These are phyloP conservation scores for Tylopilus rubrobrunneus DNA, from an alignment of 768 basidiomycete genomes.

Conservation along the genomic window DNA sequence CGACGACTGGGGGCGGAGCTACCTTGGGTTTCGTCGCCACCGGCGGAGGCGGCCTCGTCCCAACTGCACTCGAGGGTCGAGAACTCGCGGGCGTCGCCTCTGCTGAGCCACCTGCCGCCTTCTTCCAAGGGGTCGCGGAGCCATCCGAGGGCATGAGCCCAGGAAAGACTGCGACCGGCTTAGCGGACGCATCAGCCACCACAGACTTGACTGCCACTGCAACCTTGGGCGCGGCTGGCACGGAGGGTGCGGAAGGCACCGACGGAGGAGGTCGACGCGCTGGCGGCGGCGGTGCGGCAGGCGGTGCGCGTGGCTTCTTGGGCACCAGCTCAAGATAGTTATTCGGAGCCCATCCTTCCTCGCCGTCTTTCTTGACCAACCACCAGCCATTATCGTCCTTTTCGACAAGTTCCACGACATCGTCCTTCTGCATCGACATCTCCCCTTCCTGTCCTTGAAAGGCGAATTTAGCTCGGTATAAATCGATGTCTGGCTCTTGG, in stretches of 20 bases:
- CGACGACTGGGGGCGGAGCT: slow-evolving; percentile 50
- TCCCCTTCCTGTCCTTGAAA: slow-evolving; percentile 94
- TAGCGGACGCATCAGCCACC: slow-evolving; percentile 59
- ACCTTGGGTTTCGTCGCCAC: slow-evolving; percentile 64
- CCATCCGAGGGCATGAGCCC: slow-evolving; percentile 70
- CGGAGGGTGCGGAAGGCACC: slow-evolving; percentile 34
- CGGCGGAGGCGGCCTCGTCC: slow-evolving; percentile 53
- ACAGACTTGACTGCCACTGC: slow-evolving; percentile 40
- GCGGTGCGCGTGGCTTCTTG: slow-evolving; percentile 57
- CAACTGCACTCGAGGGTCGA: slow-evolving; percentile 48
- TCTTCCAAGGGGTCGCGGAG: slow-evolving; percentile 73
- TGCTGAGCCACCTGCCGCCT: slow-evolving; percentile 35
- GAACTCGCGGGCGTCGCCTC: slow-evolving; percentile 44
- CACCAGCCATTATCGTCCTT: slow-evolving; percentile 98
- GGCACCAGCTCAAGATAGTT: slow-evolving; percentile 86
- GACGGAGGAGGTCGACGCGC: slow-evolving; percentile 42
- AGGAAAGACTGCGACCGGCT: slow-evolving; percentile 79
- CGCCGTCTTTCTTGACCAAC: slow-evolving; percentile 79
- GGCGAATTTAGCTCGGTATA: slow-evolving; percentile 87
- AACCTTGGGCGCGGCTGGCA: slow-evolving; percentile 33
- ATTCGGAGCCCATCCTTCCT: slow-evolving; percentile 93
- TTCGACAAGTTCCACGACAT: slow-evolving; percentile 85
- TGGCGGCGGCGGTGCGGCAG: slow-evolving; percentile 71
- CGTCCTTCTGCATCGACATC: slow-evolving; percentile 85
- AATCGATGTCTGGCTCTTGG: slow-evolving; percentile 60